Percentiles rank a stretch among this genome's conserved stretches.
Evolutionary conservation across 2,329 filamentous ascomycete genomes (phyloP).

Genomic region (Nemania sp.): DNA sequence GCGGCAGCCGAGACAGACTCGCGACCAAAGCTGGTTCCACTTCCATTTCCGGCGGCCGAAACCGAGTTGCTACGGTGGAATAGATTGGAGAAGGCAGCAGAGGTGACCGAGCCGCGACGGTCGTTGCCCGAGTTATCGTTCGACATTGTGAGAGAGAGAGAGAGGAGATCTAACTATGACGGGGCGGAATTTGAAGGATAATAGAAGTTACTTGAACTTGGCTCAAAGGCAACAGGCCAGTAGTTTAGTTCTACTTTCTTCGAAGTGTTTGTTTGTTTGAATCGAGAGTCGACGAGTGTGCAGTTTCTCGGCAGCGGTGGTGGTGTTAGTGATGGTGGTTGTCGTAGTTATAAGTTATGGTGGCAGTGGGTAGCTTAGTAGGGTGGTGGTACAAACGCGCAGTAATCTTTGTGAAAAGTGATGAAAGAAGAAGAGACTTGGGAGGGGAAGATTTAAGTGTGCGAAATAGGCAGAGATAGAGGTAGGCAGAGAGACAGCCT

Average conservation of each 20-base stretch:
- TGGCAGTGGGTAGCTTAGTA: neutral
- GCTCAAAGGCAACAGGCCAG: neutral
- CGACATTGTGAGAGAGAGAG: slow-evolving; percentile 46
- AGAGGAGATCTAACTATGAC: slow-evolving; percentile 9
- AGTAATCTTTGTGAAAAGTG: slow-evolving; percentile 26
- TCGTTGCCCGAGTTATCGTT: slow-evolving; percentile 51
- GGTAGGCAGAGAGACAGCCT: neutral
- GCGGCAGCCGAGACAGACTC: slow-evolving; percentile 45
- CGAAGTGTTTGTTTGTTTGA: slow-evolving; percentile 10
- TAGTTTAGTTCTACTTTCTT: neutral
- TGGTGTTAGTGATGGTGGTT: neutral
- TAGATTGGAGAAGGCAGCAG: slow-evolving; percentile 68
- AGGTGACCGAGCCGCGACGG: slow-evolving; percentile 68
- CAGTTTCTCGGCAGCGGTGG: neutral
- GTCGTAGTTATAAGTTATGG: neutral
- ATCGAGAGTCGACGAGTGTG: slow-evolving; percentile 1
- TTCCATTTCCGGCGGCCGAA: slow-evolving; percentile 53
- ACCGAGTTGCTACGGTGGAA: slow-evolving; percentile 69
- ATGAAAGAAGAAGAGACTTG: slow-evolving; percentile 25
- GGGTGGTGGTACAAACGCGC: slow-evolving; percentile 25
- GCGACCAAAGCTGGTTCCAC: slow-evolving; percentile 39
- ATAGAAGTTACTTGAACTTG: neutral
- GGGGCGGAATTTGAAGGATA: neutral
- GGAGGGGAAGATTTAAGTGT: slow-evolving; percentile 21
- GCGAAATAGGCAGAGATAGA: neutral